A percentile compares a stretch with the other conserved stretches of the same genome.
Conservation (phyloP, 805 yeast genomes). For the Zygotorulaspora florentina region DNA sequence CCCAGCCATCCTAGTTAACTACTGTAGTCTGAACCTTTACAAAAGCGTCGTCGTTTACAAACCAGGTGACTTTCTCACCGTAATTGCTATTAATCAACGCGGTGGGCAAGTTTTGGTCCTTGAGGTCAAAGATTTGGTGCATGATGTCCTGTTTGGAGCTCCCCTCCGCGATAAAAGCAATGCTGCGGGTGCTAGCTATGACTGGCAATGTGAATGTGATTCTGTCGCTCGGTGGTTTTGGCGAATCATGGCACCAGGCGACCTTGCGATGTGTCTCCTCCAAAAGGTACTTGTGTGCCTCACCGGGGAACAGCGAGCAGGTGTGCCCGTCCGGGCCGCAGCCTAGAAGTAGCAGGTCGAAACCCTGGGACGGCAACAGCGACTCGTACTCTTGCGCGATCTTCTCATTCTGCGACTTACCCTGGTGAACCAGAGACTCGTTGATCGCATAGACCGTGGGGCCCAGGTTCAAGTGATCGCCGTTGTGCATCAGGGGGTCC, state of each 20-base stretch:
- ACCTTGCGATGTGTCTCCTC: conserved; percentile 49
- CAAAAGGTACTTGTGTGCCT: conserved; percentile 50
- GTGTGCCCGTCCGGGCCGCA: conserved; percentile 98
- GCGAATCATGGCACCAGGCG: conserved; percentile 72
- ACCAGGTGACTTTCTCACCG: conserved; percentile 65
- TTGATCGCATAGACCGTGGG: conserved; percentile 68
- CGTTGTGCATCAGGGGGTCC: conserved; percentile 41
- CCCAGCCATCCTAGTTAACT: background rate
- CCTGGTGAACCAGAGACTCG: conserved; percentile 54
- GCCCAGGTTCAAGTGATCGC: conserved; percentile 35
- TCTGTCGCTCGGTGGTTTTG: conserved; percentile 92
- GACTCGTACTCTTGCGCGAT: conserved; percentile 63
- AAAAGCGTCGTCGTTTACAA: conserved; percentile 71
- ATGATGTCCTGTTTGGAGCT: conserved; percentile 73
- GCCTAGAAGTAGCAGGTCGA: conserved; percentile 74
- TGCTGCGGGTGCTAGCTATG: conserved; percentile 42
- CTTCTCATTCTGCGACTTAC: conserved; percentile 46
- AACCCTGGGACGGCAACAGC: conserved; percentile 43
- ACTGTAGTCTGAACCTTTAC: conserved; percentile 2
- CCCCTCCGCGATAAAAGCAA: conserved; percentile 89
- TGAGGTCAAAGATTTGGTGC: conserved; percentile 60
- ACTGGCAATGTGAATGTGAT: conserved; percentile 84
- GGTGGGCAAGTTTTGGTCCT: conserved; percentile 55
- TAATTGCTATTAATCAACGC: conserved; percentile 63
- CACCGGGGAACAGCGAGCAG: conserved; percentile 84